phyloP scores from a whole-genome alignment of 2,329 filamentous ascomycete genomes.

The Sclerotinia sclerotiorum region DNA sequence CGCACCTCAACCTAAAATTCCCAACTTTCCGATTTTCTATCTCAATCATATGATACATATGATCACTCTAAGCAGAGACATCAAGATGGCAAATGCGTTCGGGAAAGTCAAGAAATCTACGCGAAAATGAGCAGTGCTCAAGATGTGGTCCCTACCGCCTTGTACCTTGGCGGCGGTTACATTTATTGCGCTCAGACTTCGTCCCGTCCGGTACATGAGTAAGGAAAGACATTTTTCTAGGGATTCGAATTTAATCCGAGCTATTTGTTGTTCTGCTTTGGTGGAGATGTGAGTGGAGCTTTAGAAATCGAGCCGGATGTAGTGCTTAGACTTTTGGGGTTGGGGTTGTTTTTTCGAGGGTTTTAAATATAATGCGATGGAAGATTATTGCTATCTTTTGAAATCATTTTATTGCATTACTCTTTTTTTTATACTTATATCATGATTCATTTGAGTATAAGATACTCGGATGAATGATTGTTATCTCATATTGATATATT shows the following conservation, averaged over 20 bases:
- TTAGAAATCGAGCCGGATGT: not conserved
- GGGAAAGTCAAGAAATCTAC: not conserved
- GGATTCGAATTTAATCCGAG: not conserved
- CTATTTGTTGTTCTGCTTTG: not conserved
- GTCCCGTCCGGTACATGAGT: not conserved
- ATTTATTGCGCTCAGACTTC: not conserved
- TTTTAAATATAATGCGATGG: too few species aligned
- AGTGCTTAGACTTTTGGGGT: not conserved
- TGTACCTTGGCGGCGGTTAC: constrained; percentile 5
- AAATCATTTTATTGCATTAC: too few species aligned
- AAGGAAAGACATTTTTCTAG: not conserved
- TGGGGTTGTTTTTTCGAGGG: too few species aligned
- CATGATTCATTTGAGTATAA: not conserved
- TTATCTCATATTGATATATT: not conserved
- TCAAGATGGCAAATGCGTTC: not conserved
- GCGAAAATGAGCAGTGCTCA: constrained; percentile 14
- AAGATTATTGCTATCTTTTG: too few species aligned
- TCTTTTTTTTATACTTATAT: too few species aligned
- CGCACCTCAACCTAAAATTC: not conserved
- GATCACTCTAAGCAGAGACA: not conserved
- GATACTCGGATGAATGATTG: not conserved
- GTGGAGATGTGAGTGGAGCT: too few species aligned
- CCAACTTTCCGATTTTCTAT: not conserved
- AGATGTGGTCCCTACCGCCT: constrained; percentile 10
- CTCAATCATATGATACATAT: not conserved